These are phyloP conservation scores for Ogataea allantospora DNA, from an alignment of 805 yeast genomes.

Conservation along the genomic window DNA sequence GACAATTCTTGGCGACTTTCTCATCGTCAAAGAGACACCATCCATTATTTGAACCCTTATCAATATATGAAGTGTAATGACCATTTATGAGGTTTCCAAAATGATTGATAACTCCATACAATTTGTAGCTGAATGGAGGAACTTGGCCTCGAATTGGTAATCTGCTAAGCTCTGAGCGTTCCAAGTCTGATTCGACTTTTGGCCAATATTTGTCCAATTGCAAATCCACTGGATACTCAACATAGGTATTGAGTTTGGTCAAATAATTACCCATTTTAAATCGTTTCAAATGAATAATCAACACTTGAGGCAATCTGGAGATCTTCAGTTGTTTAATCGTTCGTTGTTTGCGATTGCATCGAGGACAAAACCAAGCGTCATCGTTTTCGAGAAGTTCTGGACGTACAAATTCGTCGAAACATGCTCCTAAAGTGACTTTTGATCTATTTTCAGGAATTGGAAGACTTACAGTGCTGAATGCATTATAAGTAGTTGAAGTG, in stretches of 20 bases:
- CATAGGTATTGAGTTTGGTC: constrained; percentile 60
- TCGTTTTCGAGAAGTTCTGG: constrained; percentile 73
- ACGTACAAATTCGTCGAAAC: constrained; percentile 75
- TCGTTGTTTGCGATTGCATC: constrained; percentile 59
- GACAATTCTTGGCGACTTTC: constrained; percentile 53
- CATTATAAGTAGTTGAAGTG: constrained; percentile 83
- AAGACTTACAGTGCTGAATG: constrained; percentile 74
- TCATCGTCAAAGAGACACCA: constrained; percentile 89
- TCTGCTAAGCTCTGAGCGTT: constrained; percentile 43
- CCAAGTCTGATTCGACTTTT: constrained; percentile 38
- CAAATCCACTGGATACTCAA: constrained; percentile 60
- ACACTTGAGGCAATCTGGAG: constrained; percentile 72
- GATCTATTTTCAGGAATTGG: constrained; percentile 61
- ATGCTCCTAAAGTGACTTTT: constrained; percentile 48
- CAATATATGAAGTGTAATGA: constrained; percentile 81
- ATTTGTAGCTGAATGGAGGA: constrained; percentile 75
- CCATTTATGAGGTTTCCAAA: constrained; percentile 82
- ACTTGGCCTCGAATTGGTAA: constrained; percentile 68
- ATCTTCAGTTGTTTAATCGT: constrained; percentile 70
- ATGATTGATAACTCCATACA: constrained; percentile 83
- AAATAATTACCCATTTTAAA: constrained; percentile 57
- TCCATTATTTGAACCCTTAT: constrained; percentile 54
- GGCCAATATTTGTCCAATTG: constrained; percentile 75
- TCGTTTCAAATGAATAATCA: constrained; percentile 83
- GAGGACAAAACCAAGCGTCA: constrained; percentile 82